These are phyloP conservation scores for Casuarina equisetifolia DNA, from an alignment of 306 rosid genomes.

Conservation along the genomic window DNA sequence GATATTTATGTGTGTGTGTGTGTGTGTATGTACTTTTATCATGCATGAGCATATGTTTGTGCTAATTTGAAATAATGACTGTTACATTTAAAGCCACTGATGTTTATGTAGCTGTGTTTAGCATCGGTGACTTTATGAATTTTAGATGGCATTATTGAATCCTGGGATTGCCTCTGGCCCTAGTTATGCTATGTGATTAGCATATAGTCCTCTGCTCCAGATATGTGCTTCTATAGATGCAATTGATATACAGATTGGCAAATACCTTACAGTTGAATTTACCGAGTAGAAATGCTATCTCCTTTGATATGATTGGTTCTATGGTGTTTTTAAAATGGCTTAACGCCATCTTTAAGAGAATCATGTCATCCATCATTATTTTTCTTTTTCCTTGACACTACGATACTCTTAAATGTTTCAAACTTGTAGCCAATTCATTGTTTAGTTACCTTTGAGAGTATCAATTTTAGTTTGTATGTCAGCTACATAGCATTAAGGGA, in stretches of 20 bases:
- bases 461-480: not conserved
- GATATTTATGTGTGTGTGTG: constrained; percentile 24
- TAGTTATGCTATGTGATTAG: not conserved
- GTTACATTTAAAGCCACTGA: not conserved
- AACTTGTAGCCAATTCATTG: not conserved
- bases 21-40: constrained; percentile 7
- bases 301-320: not conserved
- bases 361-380: not conserved
- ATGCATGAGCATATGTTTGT: constrained; percentile 17
- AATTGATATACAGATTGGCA: not conserved
- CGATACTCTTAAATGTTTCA: constrained; percentile 8
- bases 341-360: not conserved
- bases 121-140: not conserved
- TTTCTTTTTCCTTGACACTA: not conserved
- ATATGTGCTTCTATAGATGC: not conserved
- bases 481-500: not conserved
- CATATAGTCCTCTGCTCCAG: not conserved
- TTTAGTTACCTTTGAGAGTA: not conserved
- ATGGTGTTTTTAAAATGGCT: not conserved
- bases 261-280: not conserved
- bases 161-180: not conserved
- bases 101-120: not conserved
- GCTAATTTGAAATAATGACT: constrained; percentile 8
- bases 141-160: not conserved
- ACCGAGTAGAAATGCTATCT: not conserved